phyloP scores from a whole-genome alignment of 139 green algal species.

The Picochlorum sp. region DNA sequence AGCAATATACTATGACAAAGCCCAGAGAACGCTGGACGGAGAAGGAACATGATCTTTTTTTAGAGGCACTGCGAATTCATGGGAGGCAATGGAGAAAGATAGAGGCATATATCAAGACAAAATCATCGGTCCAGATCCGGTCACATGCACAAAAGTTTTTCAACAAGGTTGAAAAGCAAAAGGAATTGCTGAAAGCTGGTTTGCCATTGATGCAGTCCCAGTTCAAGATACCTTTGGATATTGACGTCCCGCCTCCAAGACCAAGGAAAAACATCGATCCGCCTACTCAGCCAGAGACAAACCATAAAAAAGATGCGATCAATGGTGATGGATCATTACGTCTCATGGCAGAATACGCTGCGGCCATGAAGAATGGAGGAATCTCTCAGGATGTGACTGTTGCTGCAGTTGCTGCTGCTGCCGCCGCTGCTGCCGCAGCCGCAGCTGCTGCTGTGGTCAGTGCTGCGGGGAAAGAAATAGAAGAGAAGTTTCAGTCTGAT shows the following conservation, averaged over 20 bases:
- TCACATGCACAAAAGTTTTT: slow-evolving; percentile 95
- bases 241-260: slow-evolving; percentile 76
- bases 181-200: slow-evolving; percentile 19
- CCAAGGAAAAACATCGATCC: slow-evolving; percentile 67
- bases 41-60: slow-evolving; percentile 78
- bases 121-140: slow-evolving; percentile 91
- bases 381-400: slow-evolving; percentile 38
- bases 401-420: slow-evolving; percentile 53
- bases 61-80: slow-evolving; percentile 78
- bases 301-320: neutral
- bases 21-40: slow-evolving; percentile 77
- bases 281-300: neutral
- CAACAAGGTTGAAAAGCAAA: slow-evolving; percentile 56
- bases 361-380: slow-evolving; percentile 5
- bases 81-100: slow-evolving; percentile 65
- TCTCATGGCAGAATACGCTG: slow-evolving; percentile 1
- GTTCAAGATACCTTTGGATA: slow-evolving; percentile 23
- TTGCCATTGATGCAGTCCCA: slow-evolving; percentile 16
- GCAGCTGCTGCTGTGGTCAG: slow-evolving; percentile 62
- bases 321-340: neutral
- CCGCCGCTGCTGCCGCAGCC: slow-evolving; percentile 51
- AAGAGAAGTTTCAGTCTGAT: slow-evolving; percentile 49
- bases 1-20: slow-evolving; percentile 77
- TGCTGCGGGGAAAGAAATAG: slow-evolving; percentile 52
- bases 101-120: slow-evolving; percentile 85